These are phyloP conservation scores for Yamadazyma songkhlaensis DNA, from an alignment of 1,139 yeast genomes.

Conservation along the genomic window DNA sequence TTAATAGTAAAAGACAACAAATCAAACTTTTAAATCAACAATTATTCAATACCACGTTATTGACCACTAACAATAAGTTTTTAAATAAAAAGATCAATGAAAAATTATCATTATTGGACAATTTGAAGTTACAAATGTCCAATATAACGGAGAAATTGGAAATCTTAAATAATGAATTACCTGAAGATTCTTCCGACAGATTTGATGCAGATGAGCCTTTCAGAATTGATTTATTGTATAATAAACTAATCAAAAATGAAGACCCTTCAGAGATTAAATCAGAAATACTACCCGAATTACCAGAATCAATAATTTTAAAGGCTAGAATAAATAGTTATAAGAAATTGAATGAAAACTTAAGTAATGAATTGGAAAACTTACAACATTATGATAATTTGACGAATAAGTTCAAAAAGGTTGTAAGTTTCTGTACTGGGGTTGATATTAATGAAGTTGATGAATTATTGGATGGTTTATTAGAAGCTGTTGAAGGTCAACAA, in stretches of 20 bases:
- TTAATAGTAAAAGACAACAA: conserved; percentile 37
- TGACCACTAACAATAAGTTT: conserved; percentile 45
- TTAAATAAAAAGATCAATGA: conserved; percentile 37
- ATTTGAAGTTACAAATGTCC: conserved; percentile 42
- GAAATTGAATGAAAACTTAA: conserved; percentile 27
- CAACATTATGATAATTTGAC: conserved; percentile 63
- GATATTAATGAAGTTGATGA: conserved; percentile 73
- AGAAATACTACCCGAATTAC: conserved; percentile 37
- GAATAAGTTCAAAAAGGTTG: conserved; percentile 82
- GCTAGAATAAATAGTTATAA: conserved; percentile 83
- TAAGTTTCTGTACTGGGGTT: conserved; percentile 87
- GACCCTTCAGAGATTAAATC: conserved; percentile 19
- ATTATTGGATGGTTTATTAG: conserved; percentile 77
- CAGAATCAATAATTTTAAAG: conserved; percentile 60
- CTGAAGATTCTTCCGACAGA: conserved; percentile 14
- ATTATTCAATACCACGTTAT: conserved; percentile 41
- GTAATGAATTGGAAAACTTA: conserved; percentile 53
- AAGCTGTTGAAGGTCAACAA: conserved; percentile 74
- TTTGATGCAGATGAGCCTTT: conserved; percentile 89
- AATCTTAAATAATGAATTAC: conserved; percentile 23
- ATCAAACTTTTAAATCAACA: conserved; percentile 36
- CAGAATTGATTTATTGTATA: conserved; percentile 56
- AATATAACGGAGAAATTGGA: conserved; percentile 39
- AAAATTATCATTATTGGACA: conserved; percentile 37
- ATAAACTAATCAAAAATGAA: conserved; percentile 40